Evolutionary conservation across 1,139 yeast genomes (phyloP).

Genomic region (Kodamaea anthophila): DNA sequence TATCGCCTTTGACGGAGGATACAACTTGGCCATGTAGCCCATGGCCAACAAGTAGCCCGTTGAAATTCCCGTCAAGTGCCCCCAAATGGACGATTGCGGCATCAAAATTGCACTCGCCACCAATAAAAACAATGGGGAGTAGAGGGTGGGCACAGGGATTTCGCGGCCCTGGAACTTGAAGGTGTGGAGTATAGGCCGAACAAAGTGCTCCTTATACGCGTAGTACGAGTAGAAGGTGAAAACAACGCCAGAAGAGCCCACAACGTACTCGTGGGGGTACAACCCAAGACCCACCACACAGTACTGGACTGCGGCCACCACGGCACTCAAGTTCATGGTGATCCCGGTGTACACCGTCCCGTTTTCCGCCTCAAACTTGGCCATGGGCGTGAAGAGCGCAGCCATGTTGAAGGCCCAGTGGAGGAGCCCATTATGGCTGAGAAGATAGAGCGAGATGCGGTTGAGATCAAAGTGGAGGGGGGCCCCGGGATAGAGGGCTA

Average conservation of each 20-base stretch:
- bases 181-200: constrained; percentile 39
- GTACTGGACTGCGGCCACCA: constrained; percentile 63
- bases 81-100: constrained; percentile 65
- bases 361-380: constrained; percentile 64
- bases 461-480: constrained; percentile 53
- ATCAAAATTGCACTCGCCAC: constrained; percentile 42
- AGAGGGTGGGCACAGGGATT: constrained; percentile 53
- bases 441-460: constrained; percentile 67
- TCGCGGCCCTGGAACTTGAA: constrained; percentile 19
- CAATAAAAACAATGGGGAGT: constrained; percentile 53
- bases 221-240: constrained; percentile 65
- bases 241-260: constrained; percentile 72
- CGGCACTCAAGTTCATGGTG: constrained; percentile 68
- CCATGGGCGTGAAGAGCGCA: constrained; percentile 54
- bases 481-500: constrained; percentile 50
- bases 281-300: constrained; percentile 49
- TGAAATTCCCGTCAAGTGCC: constrained; percentile 50
- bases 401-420: constrained; percentile 64
- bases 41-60: constrained; percentile 45
- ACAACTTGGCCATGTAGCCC: constrained; percentile 50
- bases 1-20: constrained; percentile 63
- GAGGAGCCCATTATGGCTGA: constrained; percentile 55
- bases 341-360: constrained; percentile 90
- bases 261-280: constrained; percentile 48
- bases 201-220: constrained; percentile 53